These are phyloP conservation scores for Tanacetum coccineum DNA, from an alignment of 129 eudicot species.

Conservation along the genomic window DNA sequence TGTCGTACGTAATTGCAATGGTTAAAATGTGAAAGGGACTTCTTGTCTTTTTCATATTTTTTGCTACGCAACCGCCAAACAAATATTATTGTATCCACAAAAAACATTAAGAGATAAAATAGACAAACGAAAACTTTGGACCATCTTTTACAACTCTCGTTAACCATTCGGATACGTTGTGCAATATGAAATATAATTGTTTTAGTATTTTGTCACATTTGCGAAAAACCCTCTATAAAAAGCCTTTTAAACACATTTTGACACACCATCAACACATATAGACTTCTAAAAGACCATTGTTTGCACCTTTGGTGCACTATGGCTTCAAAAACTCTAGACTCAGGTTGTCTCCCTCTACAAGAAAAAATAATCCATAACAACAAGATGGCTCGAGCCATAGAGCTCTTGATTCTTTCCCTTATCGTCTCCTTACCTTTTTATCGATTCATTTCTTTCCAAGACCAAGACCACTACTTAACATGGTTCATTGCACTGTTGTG, in stretches of 20 bases:
- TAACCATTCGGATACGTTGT: background rate
- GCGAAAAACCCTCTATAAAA: background rate
- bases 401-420: conserved; percentile 44
- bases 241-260: background rate
- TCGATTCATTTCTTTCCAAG: conserved; percentile 28
- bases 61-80: too few species aligned
- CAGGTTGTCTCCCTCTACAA: conserved; percentile 28
- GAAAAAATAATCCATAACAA: conserved; percentile 33
- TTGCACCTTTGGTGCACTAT: too few species aligned
- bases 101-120: background rate
- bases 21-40: too few species aligned
- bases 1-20: too few species aligned
- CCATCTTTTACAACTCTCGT: background rate
- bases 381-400: conserved; percentile 36
- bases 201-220: background rate
- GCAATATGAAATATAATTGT: background rate
- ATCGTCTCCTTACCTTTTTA: conserved; percentile 33
- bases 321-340: conserved; percentile 18
- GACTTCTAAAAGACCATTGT: background rate
- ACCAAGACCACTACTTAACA: conserved; percentile 35
- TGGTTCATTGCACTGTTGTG: conserved; percentile 50
- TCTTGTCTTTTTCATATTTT: too few species aligned
- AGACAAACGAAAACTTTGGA: background rate
- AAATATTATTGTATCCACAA: too few species aligned
- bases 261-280: background rate